Base-by-base conservation (phyloP, 768 basidiomycete species). In the Ramaria sp. region DNA sequence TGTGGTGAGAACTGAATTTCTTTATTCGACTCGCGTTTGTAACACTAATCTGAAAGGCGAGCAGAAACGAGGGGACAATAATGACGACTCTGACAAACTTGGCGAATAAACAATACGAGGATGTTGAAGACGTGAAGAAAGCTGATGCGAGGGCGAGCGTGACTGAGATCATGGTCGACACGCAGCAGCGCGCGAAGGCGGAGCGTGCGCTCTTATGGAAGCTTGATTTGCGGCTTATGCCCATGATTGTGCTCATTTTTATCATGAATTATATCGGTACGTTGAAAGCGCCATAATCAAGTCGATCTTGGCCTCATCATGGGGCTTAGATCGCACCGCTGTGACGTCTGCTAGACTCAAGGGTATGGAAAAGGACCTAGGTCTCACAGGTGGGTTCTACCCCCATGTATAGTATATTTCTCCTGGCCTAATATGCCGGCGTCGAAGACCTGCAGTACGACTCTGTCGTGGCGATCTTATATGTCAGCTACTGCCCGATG, bases 231-330 rank as follows among this genome's bases (percentile, higher is more conserved):
- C 71, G 82, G 37, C 66, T 85, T 3, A 63, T 86, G 48, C 80
- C 80, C 0, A 78, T 78, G 0, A 75, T 85, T 39, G 69, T 81
- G 19, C 53, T 82, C 53, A 80, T 84, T 34, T 83, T 70, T 61
- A 75, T 85, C 59, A 78, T 84, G 79, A 85, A 84, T 61, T 83
- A 81, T 61, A 82, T 85, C 59, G 82, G 51, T 48, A 24, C 19
- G 9, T 47, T 7, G 17, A 15, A 9, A 3, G 33, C n/a, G 30
- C 15, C 47, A 20, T 42, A 5, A 3, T 41, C 33, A 20, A 4
- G 12, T 38, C 19, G 9, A 20, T 43, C 3, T 54, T 4, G 19
- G 4, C 22, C 38, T 41, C 22, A 42, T 43, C 22, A 12, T n/a
- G n/a, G 9, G 12, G 22, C 15, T 17, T 58, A 38, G 51, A 61